Conservation (phyloP, 345 rosid genomes). For the Salix arbutifolia region DNA sequence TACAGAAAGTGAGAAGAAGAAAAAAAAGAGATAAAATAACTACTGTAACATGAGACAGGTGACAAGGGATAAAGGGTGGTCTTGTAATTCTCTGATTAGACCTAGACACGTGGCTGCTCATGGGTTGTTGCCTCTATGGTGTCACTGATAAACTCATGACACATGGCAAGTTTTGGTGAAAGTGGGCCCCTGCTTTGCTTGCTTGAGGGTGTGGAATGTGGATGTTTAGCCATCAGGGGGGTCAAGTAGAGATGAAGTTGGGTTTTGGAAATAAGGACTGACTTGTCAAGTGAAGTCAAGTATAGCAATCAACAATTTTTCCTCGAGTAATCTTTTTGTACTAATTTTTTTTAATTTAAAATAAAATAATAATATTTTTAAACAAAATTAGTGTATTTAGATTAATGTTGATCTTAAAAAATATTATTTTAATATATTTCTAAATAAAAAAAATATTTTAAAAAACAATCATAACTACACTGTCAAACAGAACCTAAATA, state of each 20-base stretch:
- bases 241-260: slow-evolving; percentile 4
- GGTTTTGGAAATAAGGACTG: neutral
- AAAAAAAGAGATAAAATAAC: slow-evolving; percentile 15
- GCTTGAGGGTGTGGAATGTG: slow-evolving; percentile 6
- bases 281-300: neutral
- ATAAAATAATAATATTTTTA: too few species aligned
- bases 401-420: too few species aligned
- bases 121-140: slow-evolving; percentile 5
- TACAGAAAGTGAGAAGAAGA: slow-evolving; percentile 11
- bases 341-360: too few species aligned
- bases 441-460: too few species aligned
- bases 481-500: neutral
- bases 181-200: neutral
- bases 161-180: slow-evolving; percentile 19
- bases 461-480: too few species aligned
- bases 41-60: slow-evolving; percentile 26
- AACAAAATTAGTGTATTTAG: too few species aligned
- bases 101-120: slow-evolving; percentile 23
- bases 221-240: neutral
- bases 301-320: neutral
- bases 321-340: too few species aligned
- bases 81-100: slow-evolving; percentile 9
- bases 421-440: too few species aligned
- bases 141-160: slow-evolving; percentile 11
- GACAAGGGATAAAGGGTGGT: slow-evolving; percentile 11